Percentiles rank a stretch among this genome's conserved stretches.
These are phyloP conservation scores for Amanita fuliginea DNA, from an alignment of 768 basidiomycete species.

Conservation along the genomic window DNA sequence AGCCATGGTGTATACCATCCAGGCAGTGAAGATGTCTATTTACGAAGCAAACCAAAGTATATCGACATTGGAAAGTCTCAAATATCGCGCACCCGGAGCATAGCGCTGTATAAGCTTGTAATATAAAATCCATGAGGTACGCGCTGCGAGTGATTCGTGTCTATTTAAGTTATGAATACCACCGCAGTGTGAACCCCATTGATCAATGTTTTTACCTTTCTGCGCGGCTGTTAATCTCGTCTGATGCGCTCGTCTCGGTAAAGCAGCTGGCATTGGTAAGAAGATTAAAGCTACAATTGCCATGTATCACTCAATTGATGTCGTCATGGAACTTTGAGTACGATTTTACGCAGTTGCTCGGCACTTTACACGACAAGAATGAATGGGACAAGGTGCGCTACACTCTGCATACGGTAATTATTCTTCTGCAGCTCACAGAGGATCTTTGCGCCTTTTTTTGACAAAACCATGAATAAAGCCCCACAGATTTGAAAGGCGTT, in stretches of 20 bases:
- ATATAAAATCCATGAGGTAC: neutral
- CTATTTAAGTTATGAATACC: neutral
- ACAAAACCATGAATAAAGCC: neutral
- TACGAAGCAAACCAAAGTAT: slow-evolving; percentile 34
- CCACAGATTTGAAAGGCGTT: neutral
- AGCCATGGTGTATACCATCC: slow-evolving; percentile 30
- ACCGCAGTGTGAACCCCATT: neutral
- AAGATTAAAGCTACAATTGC: too few relatives aligned
- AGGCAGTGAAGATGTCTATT: slow-evolving; percentile 34
- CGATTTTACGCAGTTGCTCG: too few relatives aligned
- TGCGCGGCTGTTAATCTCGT: too few relatives aligned
- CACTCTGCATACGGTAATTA: neutral
- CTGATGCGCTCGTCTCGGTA: too few relatives aligned
- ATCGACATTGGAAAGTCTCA: slow-evolving; percentile 38
- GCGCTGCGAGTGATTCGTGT: neutral
- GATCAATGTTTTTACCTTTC: too few relatives aligned
- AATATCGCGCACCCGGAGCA: slow-evolving; percentile 45
- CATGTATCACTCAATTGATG: too few relatives aligned
- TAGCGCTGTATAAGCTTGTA: slow-evolving; percentile 13
- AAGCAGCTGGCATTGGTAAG: too few relatives aligned
- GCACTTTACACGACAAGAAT: neutral
- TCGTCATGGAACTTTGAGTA: too few relatives aligned
- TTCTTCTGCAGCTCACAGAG: neutral
- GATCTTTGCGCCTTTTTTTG: neutral
- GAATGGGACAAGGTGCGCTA: neutral